Percentiles rank a stretch among this genome's conserved stretches.
Conservation (phyloP, 2,329 filamentous ascomycete species). For the Alternaria metachromatica region DNA sequence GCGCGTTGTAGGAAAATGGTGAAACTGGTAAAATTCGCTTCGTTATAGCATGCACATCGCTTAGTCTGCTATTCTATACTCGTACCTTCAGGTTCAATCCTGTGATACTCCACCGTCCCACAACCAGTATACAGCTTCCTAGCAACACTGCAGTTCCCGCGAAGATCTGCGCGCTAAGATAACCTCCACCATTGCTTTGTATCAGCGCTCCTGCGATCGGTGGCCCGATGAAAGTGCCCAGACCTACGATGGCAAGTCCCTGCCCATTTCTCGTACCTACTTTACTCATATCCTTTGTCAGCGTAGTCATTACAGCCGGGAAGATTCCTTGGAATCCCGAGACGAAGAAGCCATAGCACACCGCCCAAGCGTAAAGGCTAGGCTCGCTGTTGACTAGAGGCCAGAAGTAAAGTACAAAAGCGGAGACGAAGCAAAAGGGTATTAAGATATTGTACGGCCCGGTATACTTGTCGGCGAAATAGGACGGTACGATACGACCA, state of each 20-base stretch:
- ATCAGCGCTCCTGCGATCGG: conserved; percentile 57
- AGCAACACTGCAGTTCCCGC: conserved; percentile 38
- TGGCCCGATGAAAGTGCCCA: conserved; percentile 55
- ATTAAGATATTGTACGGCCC: conserved; percentile 65
- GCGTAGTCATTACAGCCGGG: conserved; percentile 50
- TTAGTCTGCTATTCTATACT: conserved; percentile 8
- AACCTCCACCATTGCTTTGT: conserved; percentile 48
- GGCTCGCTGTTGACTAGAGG: conserved; percentile 53
- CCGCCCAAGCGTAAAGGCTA: conserved; percentile 53
- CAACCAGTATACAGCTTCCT: conserved; percentile 37
- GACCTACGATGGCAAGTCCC: conserved; percentile 55
- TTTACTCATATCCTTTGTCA: conserved; percentile 57
- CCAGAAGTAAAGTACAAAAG: conserved; percentile 64
- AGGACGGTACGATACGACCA: conserved; percentile 61
- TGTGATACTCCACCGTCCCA: conserved; percentile 39
- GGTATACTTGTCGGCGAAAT: conserved; percentile 60
- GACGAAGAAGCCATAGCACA: conserved; percentile 54
- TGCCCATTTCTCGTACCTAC: conserved; percentile 57
- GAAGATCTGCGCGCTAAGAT: conserved; percentile 55
- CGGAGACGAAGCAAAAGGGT: conserved; percentile 56
- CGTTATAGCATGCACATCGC: background rate
- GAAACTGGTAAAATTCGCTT: background rate
- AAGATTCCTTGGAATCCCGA: conserved; percentile 57
- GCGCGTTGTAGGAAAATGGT: background rate
- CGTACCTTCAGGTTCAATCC: conserved; percentile 36